Evolutionary conservation across 768 basidiomycete genomes (phyloP).

Genomic region (Agaricus sinodeliciosus): DNA sequence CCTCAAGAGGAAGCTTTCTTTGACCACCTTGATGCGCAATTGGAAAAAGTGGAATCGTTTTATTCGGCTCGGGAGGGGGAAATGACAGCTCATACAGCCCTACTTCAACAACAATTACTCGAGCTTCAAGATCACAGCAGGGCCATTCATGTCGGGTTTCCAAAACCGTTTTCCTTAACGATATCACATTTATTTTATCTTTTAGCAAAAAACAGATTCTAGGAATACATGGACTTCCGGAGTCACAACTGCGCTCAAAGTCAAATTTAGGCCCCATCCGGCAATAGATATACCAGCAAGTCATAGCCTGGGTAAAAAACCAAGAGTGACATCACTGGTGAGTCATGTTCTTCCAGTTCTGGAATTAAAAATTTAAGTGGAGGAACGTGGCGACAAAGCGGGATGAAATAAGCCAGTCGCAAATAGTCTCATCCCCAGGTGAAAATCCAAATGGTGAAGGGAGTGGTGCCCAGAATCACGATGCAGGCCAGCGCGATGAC

Average conservation of each 20-base stretch:
- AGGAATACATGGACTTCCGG: conserved; percentile 14
- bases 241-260: conserved; percentile 13
- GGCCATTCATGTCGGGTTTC: conserved; percentile 44
- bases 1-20: conserved; percentile 69
- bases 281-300: not conserved
- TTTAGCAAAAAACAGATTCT: conserved; percentile 15
- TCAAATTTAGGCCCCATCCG: conserved; percentile 1
- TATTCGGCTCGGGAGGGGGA: conserved; percentile 66
- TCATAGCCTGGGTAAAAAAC: not conserved
- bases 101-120: conserved; percentile 61
- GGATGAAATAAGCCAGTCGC: not conserved
- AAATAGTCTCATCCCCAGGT: too few relatives aligned
- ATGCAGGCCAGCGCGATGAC: not conserved
- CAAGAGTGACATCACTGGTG: not conserved
- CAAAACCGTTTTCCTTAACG: not conserved
- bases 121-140: conserved; percentile 69
- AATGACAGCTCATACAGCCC: conserved; percentile 39
- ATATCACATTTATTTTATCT: not conserved
- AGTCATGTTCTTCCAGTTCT: not conserved
- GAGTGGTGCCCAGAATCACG: not conserved
- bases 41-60: conserved; percentile 83
- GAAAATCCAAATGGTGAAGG: not conserved
- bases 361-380: not conserved
- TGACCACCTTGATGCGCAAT: conserved; percentile 64
- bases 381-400: not conserved